Base-by-base conservation (phyloP, 1,284 basidiomycete genomes). In the Pseudozyma tsukubaensis region DNA sequence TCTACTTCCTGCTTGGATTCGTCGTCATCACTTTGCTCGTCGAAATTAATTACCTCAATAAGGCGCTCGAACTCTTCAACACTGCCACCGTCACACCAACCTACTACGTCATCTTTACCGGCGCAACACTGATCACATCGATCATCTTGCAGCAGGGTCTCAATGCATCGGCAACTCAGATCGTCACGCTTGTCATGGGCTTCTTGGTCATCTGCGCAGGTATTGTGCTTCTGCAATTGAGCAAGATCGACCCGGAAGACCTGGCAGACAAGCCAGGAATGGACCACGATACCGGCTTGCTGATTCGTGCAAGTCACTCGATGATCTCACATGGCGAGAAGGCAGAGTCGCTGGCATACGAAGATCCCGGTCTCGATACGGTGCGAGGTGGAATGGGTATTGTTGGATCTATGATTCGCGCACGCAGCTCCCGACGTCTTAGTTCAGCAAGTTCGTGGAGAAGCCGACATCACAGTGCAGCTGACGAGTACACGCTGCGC, bases 1-100 rank as follows among this genome's bases (percentile, higher is more conserved):
- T 82, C 51, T 86, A 85, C 76, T 84, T 86, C 45, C 86, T 97
- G 53, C 86, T 95, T 56, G 90, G 87, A 37, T 97, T 97, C 83
- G 92, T 97, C 50, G 87, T 91, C 49, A 86, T 93, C 45, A 98
- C 96, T 0, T 47, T 85, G 90, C 91, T 95, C 55, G 91, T 91
- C 65, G 94, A 97, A 85, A 93, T 98, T 83, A 96, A 93, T 86
- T 98, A 94, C 86, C 89, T 98, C 73, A 99, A 98, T 87, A 92
- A 95, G 81, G 96, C 96, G 19, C 90, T 99, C 66, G 96, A 95
- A 78, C 87, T 97, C 45, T 98, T 95, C 88, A 97, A 97, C 85
- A 93, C 92, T 59, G 91, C 91, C 89, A 82, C 83, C 88, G 86
- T 44, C 64, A 94, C 92, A 9, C 92, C 93, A 1, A 93, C 92